Conservation (phyloP, 176 grass and related monocot species). For the Phyllostachys edulis region DNA sequence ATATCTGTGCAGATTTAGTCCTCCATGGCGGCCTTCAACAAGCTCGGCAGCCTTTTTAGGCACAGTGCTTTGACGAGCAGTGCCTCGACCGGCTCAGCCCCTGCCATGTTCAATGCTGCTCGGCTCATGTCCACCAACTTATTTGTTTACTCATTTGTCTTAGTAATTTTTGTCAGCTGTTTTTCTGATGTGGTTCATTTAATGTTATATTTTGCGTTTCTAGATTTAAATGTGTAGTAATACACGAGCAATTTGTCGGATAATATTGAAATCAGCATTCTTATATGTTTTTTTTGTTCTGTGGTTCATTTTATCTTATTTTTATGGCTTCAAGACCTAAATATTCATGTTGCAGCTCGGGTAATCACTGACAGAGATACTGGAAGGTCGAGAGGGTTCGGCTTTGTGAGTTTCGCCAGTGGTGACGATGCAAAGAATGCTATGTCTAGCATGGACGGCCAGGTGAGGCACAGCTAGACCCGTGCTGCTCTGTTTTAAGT, state of each 20-base stretch:
- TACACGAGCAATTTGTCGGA: neutral
- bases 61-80: slow-evolving; percentile 41
- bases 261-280: neutral
- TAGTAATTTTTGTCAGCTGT: neutral
- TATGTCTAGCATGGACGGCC: slow-evolving; percentile 54
- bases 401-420: slow-evolving; percentile 54
- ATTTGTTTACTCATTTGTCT: no score
- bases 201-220: neutral
- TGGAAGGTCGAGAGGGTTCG: slow-evolving; percentile 92
- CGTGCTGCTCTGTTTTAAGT: neutral
- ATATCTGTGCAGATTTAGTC: slow-evolving; percentile 9
- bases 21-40: slow-evolving; percentile 76
- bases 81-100: slow-evolving; percentile 3
- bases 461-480: slow-evolving; percentile 41
- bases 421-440: slow-evolving; percentile 45
- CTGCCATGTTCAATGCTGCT: slow-evolving; percentile 51
- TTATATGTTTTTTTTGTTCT: neutral
- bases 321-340: neutral
- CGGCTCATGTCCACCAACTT: slow-evolving; percentile 70
- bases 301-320: neutral
- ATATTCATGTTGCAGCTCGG: slow-evolving; percentile 45
- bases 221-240: neutral
- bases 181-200: neutral
- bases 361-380: slow-evolving; percentile 62
- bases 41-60: slow-evolving; percentile 65